Evolutionary conservation across 2,329 filamentous ascomycete species (phyloP), one percentile per base, ranked within the genome.

Genomic region (Diaporthe batatas): DNA sequence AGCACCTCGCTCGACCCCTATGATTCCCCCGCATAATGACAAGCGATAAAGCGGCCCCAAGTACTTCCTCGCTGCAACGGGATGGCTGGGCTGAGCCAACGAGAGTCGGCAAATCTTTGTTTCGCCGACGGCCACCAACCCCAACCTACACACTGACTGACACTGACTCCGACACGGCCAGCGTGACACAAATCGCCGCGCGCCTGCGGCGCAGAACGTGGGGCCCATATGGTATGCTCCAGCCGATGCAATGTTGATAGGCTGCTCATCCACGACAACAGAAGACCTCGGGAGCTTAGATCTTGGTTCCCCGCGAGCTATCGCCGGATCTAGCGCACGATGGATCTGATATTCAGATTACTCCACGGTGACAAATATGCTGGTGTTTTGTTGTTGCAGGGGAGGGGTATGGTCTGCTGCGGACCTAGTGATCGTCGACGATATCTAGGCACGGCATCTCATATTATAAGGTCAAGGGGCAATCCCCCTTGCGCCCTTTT

Each of bases 21-120:
- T 36, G 51, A 29, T n/a, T 68, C 54, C 73, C 65, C 73, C 73
- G 73, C 73, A 74, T 62, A 62, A 29, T 29, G 5, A 29, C 29
- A 29, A 25, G 47, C n/a, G n/a, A n/a, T n/a, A n/a, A n/a, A n/a
- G n/a, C 70, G 73, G 73, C 70, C 72, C 71, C 51, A 74, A 72
- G 72, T 67, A 39, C 29, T 51, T 21, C 58, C 55, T 70, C 44
- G 69, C 44, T 53, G 18, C 29, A 29, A 29, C 29, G 5, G 42
- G 6, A 44, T 42, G 39, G 32, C 55, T 53, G 55, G 68, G 18
- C 42, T 54, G 55, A 32, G 39, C 64, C 49, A 32, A 18, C 21
- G 10, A 59, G 16, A 49, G n/a, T 70, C 73, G 73, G 73, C 70
- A 74, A 36, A 70, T 70, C 42, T 55, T 59, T 74, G 73, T 70